These are phyloP conservation scores for Ceratocystiopsis sp. DNA, from an alignment of 2,329 filamentous ascomycete species.

Conservation along the genomic window DNA sequence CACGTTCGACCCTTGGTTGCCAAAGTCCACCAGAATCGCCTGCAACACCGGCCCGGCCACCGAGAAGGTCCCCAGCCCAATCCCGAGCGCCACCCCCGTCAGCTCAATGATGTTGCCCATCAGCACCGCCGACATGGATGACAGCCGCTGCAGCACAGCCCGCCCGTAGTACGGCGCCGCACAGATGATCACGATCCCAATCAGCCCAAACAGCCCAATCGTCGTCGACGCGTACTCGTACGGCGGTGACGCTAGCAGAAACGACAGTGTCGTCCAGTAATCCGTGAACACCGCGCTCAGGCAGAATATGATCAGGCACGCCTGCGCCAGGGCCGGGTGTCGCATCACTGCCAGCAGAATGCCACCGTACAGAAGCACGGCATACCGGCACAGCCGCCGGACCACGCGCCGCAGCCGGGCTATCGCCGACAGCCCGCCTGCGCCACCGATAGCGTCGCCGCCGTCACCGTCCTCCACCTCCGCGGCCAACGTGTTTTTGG, in stretches of 20 bases:
- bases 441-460: background rate
- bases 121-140: constrained; percentile 50
- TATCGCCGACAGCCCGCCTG: background rate
- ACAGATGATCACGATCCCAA: constrained; percentile 53
- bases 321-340: constrained; percentile 53
- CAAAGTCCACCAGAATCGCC: constrained; percentile 53
- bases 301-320: constrained; percentile 49
- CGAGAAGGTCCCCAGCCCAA: constrained; percentile 46
- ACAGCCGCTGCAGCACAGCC: constrained; percentile 51
- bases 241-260: constrained; percentile 52
- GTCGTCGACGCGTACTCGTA: constrained; percentile 50
- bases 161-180: constrained; percentile 53
- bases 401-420: background rate
- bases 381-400: constrained; percentile 34
- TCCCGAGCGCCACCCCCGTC: constrained; percentile 47
- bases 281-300: constrained; percentile 32
- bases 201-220: constrained; percentile 65
- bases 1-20: constrained; percentile 56
- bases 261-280: constrained; percentile 54
- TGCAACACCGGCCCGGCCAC: constrained; percentile 59
- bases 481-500: constrained; percentile 38
- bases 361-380: constrained; percentile 47
- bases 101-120: constrained; percentile 42
- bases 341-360: constrained; percentile 47
- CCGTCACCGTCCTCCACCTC: background rate